phyloP scores from a whole-genome alignment of 2,329 filamentous ascomycete species.

The Kalmusia sp. region DNA sequence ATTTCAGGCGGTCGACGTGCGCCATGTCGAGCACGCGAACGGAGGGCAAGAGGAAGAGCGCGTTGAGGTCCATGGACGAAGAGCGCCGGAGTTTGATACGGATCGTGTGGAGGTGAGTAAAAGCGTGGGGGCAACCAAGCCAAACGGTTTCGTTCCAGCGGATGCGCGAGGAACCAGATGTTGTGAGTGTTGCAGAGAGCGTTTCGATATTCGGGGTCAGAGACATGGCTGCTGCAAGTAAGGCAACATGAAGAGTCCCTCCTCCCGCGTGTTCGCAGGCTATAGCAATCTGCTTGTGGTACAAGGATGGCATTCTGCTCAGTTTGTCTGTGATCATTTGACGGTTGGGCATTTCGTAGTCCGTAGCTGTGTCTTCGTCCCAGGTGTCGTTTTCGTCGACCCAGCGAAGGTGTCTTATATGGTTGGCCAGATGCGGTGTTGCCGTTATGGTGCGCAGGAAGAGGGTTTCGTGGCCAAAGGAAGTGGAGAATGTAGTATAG shows the following conservation, averaged over 20 bases:
- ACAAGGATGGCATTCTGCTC: background rate
- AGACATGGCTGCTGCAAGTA: background rate
- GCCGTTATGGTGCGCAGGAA: background rate
- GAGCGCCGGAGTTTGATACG: background rate
- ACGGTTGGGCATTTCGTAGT: background rate
- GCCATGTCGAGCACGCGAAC: background rate
- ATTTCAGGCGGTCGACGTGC: background rate
- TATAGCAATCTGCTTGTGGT: background rate
- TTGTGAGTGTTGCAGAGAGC: background rate
- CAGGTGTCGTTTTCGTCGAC: background rate
- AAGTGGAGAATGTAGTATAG: background rate
- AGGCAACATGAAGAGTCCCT: background rate
- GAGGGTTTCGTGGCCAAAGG: background rate
- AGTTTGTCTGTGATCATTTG: background rate
- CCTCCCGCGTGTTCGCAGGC: background rate
- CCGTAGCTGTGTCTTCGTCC: background rate
- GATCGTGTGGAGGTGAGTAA: background rate
- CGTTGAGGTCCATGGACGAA: background rate
- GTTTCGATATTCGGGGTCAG: background rate
- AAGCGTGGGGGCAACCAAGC: background rate
- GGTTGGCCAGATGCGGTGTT: background rate
- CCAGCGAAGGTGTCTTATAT: background rate
- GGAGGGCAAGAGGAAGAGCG: background rate
- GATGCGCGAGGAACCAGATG: background rate
- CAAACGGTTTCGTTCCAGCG: slow-evolving; percentile 2